Percentiles rank a stretch among this genome's conserved stretches.
phyloP scores from a whole-genome alignment of 768 basidiomycete genomes.

The Collybia sp. region DNA sequence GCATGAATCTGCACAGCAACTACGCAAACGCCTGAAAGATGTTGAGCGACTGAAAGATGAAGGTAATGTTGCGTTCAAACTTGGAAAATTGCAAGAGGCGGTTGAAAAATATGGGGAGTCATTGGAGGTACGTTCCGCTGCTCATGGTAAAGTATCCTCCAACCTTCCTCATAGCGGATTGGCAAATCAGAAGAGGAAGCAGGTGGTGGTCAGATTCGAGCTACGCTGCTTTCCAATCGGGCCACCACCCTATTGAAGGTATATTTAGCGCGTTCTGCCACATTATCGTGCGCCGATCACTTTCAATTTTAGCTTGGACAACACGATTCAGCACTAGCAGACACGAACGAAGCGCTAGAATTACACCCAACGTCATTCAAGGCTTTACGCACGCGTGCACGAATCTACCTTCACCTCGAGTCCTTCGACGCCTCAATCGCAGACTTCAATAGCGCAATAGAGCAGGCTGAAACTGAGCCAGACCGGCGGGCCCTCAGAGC shows the following conservation, averaged over 20 bases:
- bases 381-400: slow-evolving; percentile 80
- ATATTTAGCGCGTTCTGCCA: background rate
- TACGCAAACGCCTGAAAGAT: slow-evolving; percentile 77
- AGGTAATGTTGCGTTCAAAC: slow-evolving; percentile 75
- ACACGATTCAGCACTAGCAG: slow-evolving; percentile 64
- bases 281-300: slow-evolving; percentile 7
- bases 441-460: slow-evolving; percentile 78
- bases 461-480: slow-evolving; percentile 61
- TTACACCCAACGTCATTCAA: slow-evolving; percentile 73
- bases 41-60: slow-evolving; percentile 84
- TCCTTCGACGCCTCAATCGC: slow-evolving; percentile 64
- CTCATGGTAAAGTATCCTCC: background rate
- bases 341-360: slow-evolving; percentile 63
- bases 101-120: slow-evolving; percentile 66
- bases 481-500: slow-evolving; percentile 57
- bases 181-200: slow-evolving; percentile 68
- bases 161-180: slow-evolving; percentile 42
- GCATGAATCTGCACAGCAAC: slow-evolving; percentile 59
- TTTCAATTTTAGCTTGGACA: slow-evolving; percentile 44
- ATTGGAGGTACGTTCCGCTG: slow-evolving; percentile 47
- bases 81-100: slow-evolving; percentile 53
- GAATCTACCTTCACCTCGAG: slow-evolving; percentile 71
- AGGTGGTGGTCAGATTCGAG: slow-evolving; percentile 76
- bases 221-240: slow-evolving; percentile 77
- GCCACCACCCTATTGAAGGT: slow-evolving; percentile 82